Conservation (phyloP, 495 filamentous ascomycete genomes). For the Podospora didyma region DNA sequence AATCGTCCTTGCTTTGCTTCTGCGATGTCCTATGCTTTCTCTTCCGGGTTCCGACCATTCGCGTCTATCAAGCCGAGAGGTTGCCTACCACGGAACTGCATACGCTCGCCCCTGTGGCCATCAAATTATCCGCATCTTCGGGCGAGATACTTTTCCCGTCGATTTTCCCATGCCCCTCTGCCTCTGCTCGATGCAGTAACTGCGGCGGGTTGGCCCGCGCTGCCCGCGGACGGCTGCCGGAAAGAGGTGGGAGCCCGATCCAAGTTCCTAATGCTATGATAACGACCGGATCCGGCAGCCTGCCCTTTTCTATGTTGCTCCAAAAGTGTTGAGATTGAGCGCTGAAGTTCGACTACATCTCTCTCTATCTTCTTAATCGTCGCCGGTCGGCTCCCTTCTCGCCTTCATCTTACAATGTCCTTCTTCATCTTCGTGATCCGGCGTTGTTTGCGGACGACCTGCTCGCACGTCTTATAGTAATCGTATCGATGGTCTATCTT, state of each 20-base stretch:
- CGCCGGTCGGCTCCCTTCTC: constrained; percentile 66
- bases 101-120: not conserved
- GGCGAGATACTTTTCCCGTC: not conserved
- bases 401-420: constrained; percentile 76
- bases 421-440: constrained; percentile 70
- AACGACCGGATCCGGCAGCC: not conserved
- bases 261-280: not conserved
- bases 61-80: too few species aligned
- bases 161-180: not conserved
- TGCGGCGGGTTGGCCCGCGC: not conserved
- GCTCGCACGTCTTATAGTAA: constrained; percentile 83
- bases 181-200: not conserved
- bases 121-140: not conserved
- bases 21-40: too few species aligned
- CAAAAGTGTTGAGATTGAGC: not conserved
- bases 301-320: not conserved
- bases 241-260: not conserved
- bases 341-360: constrained; percentile 59
- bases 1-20: too few species aligned
- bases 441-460: constrained; percentile 81
- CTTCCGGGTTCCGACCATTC: too few species aligned
- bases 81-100: too few species aligned
- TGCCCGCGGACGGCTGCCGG: not conserved
- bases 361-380: constrained; percentile 74
- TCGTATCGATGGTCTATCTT: constrained; percentile 54